phyloP scores from a whole-genome alignment of 1,284 basidiomycete genomes.

The Marasmius fiardii region DNA sequence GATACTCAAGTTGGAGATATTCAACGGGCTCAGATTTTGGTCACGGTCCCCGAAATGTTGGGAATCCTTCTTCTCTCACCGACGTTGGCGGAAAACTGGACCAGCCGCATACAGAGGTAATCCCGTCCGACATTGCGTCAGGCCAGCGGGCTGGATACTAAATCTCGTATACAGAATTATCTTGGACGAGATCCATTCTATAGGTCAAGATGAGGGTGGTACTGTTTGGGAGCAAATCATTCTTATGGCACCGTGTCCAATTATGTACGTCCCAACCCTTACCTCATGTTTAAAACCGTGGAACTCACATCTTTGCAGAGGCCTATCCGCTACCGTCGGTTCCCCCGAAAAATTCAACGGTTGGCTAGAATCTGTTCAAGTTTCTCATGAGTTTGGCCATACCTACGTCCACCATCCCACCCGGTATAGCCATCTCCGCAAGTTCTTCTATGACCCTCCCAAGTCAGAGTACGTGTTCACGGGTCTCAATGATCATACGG shows the following conservation, averaged over 20 bases:
- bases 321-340: slow-evolving; percentile 69
- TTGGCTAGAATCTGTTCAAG: slow-evolving; percentile 63
- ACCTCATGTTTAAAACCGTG: not conserved
- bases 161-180: slow-evolving; percentile 48
- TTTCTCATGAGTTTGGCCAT: slow-evolving; percentile 53
- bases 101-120: slow-evolving; percentile 57
- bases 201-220: slow-evolving; percentile 66
- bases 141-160: not conserved
- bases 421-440: slow-evolving; percentile 70
- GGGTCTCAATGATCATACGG: slow-evolving; percentile 33
- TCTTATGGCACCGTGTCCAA: slow-evolving; percentile 60
- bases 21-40: slow-evolving; percentile 64
- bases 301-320: slow-evolving; percentile 32
- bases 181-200: slow-evolving; percentile 70
- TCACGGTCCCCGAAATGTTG: slow-evolving; percentile 70
- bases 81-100: slow-evolving; percentile 56
- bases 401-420: slow-evolving; percentile 59
- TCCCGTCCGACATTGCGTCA: slow-evolving; percentile 9
- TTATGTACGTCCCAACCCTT: slow-evolving; percentile 47
- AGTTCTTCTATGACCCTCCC: slow-evolving; percentile 48
- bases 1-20: slow-evolving; percentile 64
- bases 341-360: slow-evolving; percentile 58
- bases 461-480: slow-evolving; percentile 24
- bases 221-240: slow-evolving; percentile 71
- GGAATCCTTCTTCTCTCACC: slow-evolving; percentile 68